Percentiles rank a stretch among this genome's conserved stretches.
Conservation (phyloP, 306 rosid genomes). For the Chamaecrista fasciculata region DNA sequence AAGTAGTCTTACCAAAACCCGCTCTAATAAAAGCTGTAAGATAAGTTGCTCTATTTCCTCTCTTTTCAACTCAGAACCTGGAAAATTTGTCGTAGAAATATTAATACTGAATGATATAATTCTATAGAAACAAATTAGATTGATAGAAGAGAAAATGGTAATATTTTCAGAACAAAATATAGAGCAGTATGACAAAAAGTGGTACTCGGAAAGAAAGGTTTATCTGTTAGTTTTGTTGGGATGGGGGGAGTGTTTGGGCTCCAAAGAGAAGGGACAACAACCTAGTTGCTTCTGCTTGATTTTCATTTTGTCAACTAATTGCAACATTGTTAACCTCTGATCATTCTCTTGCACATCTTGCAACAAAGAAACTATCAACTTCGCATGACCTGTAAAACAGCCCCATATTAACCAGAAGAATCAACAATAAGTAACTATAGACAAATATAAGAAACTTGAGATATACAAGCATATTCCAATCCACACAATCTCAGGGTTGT, state of each 20-base stretch:
- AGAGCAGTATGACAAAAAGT: not conserved
- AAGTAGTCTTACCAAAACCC: constrained; percentile 58
- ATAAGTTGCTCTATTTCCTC: constrained; percentile 87
- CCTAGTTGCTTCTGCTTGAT: constrained; percentile 72
- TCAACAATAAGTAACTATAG: not conserved
- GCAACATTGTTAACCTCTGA: constrained; percentile 83
- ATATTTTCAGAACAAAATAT: not conserved
- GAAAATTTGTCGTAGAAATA: constrained; percentile 34
- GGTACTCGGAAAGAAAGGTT: not conserved
- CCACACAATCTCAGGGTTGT: not conserved
- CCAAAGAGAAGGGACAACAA: constrained; percentile 30
- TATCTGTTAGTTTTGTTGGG: not conserved
- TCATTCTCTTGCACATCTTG: constrained; percentile 69
- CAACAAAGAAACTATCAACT: constrained; percentile 67
- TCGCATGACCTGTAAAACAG: constrained; percentile 70
- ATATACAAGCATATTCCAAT: not conserved
- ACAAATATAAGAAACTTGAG: not conserved
- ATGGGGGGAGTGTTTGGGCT: not conserved
- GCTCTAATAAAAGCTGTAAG: constrained; percentile 69
- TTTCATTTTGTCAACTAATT: constrained; percentile 80
- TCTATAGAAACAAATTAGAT: constrained; percentile 21
- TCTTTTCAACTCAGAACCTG: constrained; percentile 72
- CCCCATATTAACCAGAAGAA: constrained; percentile 9
- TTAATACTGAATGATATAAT: not conserved
- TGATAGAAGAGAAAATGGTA: constrained; percentile 3